Conservation (phyloP, 768 basidiomycete genomes). For the Hortiboletus flavorubellus region DNA sequence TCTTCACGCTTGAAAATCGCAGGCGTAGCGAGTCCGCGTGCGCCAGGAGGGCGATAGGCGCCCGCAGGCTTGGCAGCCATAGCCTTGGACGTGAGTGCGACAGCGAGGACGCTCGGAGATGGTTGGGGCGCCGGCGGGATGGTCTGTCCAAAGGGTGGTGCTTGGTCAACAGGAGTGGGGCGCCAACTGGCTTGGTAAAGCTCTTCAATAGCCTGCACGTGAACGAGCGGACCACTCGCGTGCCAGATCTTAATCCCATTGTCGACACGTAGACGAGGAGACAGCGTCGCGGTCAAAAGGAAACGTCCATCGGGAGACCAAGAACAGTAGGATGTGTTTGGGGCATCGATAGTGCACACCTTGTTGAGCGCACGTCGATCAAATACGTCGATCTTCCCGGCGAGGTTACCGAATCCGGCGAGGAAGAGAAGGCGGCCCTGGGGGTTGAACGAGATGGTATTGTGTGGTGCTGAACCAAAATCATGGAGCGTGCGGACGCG, state of each 20-base stretch:
- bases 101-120: slow-evolving; percentile 50
- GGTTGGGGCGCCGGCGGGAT: slow-evolving; percentile 72
- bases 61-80: slow-evolving; percentile 66
- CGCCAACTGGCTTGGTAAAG: slow-evolving; percentile 89
- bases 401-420: slow-evolving; percentile 96
- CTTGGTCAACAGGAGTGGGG: slow-evolving; percentile 63
- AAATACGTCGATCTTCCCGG: slow-evolving; percentile 89
- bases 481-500: slow-evolving; percentile 86
- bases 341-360: slow-evolving; percentile 76
- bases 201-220: slow-evolving; percentile 80
- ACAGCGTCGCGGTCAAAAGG: slow-evolving; percentile 93
- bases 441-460: slow-evolving; percentile 93
- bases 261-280: slow-evolving; percentile 92
- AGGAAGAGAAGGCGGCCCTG: slow-evolving; percentile 85
- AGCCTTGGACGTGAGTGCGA: slow-evolving; percentile 52
- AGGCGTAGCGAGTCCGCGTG: slow-evolving; percentile 85
- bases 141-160: slow-evolving; percentile 60
- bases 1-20: slow-evolving; percentile 90
- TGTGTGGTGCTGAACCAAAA: slow-evolving; percentile 86
- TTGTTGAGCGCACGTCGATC: slow-evolving; percentile 85
- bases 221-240: slow-evolving; percentile 82
- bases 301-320: slow-evolving; percentile 95
- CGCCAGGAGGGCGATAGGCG: slow-evolving; percentile 92
- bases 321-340: slow-evolving; percentile 91
- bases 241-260: slow-evolving; percentile 98